A percentile compares a stretch with the other conserved stretches of the same genome.
These are phyloP conservation scores for Hypomyces perniciosus DNA, from an alignment of 2,329 filamentous ascomycete species.

Conservation along the genomic window DNA sequence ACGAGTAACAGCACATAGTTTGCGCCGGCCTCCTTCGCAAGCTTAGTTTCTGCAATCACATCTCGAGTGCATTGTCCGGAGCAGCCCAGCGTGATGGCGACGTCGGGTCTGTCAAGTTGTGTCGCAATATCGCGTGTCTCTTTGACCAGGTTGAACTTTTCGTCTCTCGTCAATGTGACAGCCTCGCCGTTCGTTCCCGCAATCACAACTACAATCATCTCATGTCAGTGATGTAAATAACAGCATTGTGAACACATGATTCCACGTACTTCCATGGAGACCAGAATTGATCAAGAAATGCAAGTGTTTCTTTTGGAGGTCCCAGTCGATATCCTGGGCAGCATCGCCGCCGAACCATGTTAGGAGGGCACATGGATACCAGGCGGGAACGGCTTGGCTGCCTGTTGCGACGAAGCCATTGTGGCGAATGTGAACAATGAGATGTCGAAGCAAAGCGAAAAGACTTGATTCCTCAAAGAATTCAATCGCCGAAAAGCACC, in stretches of 20 bases:
- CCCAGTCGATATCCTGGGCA: slow-evolving; percentile 51
- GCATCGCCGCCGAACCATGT: slow-evolving; percentile 47
- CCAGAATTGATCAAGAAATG: slow-evolving; percentile 40
- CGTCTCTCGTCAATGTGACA: slow-evolving; percentile 59
- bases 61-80: slow-evolving; percentile 61
- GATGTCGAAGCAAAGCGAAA: no score
- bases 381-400: slow-evolving; percentile 27
- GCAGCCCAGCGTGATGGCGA: slow-evolving; percentile 62
- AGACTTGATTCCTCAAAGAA: background rate
- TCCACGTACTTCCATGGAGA: slow-evolving; percentile 39
- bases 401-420: slow-evolving; percentile 26
- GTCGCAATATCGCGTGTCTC: slow-evolving; percentile 57
- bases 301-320: slow-evolving; percentile 42
- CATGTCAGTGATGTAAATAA: slow-evolving; percentile 14
- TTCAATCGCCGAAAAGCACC: no score
- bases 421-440: slow-evolving; percentile 2
- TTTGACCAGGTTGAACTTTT: slow-evolving; percentile 55
- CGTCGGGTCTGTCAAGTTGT: slow-evolving; percentile 45
- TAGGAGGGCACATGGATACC: slow-evolving; percentile 52
- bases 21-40: slow-evolving; percentile 57
- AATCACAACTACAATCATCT: slow-evolving; percentile 45
- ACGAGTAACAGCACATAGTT: slow-evolving; percentile 64
- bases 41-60: slow-evolving; percentile 57
- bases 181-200: slow-evolving; percentile 72
- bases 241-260: background rate